Base-by-base conservation (phyloP, 257 asterid species). In the Nicotiana tomentosiformis region DNA sequence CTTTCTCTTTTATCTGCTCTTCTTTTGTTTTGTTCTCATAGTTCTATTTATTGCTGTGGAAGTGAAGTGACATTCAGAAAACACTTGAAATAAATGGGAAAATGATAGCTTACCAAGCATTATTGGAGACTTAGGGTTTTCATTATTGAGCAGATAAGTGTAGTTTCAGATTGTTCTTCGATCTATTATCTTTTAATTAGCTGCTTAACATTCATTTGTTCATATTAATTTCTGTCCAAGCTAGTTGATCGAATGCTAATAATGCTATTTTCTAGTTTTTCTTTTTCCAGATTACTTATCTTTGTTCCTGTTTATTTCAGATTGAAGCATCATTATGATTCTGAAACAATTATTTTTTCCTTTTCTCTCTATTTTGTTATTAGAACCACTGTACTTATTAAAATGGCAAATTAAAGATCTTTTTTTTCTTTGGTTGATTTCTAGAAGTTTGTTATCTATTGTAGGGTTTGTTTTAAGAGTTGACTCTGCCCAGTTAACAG, bases 401-500 rank as follows among this genome's bases (percentile, higher is more conserved):
- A 11, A 76, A 11, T 51, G 61, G 33, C 11, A 11, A 26, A 46
- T 20, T 43, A 46, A 32, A 72, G 23, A 46, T 72, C 39, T 72
- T 46, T 29, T 11, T 20, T 3, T 15, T 37, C 33, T 60, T 17
- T 26, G 29, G 17, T 20, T 16, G 39, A 18, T 77, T 14, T 35
- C 49, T 78, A 9, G 58, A n/a, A 23, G 61, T 35, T 65, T 55
- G n/a, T 81, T 51, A 82, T 56, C 64, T 81, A 58, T 76, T 18
- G 46, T 87, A 84, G 89, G 89, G 87, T 84, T 84, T 87, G 70
- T 58, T 11, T 5, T 69, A 55, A 55, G 20, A 32, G 72, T 69
- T 81, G 69, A 81, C 70, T 76, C 81, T 46, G 57, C 58, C 77
- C 17, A 55, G 26, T 51, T 16, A 14, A n/a, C 61, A 33, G 2